Evolutionary conservation across 441 rosid genomes (phyloP).

Genomic region (Gossypium davidsonii): DNA sequence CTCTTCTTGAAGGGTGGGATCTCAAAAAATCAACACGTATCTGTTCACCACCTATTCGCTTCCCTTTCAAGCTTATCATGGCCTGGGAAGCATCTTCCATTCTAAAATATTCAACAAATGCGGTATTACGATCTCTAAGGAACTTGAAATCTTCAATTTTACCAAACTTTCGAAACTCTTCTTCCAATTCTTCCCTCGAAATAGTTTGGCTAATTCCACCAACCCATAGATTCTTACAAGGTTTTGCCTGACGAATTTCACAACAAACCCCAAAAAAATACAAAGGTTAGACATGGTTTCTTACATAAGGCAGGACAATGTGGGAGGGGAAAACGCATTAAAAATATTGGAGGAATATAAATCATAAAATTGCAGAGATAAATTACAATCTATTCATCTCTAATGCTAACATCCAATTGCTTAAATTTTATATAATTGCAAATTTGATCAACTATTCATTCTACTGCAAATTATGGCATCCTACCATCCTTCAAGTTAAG

Average conservation of each 20-base stretch:
- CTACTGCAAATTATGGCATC: background rate
- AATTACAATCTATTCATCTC: background rate
- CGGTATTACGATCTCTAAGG: conserved; percentile 69
- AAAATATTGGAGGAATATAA: background rate
- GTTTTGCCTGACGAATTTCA: conserved; percentile 54
- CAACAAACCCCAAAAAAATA: background rate
- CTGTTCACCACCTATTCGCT: conserved; percentile 66
- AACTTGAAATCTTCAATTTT: conserved; percentile 74
- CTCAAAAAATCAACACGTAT: conserved; percentile 90
- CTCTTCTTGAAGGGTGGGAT: conserved; percentile 61
- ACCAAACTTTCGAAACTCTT: conserved; percentile 74
- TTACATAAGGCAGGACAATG: background rate
- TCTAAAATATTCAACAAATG: conserved; percentile 51
- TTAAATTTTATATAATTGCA: background rate
- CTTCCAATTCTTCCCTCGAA: conserved; percentile 62
- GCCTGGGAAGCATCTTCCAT: conserved; percentile 77
- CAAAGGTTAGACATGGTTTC: background rate
- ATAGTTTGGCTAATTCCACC: conserved; percentile 76
- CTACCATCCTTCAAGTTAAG: conserved; percentile 1
- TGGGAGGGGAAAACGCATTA: background rate
- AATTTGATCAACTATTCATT: background rate
- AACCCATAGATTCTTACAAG: conserved; percentile 77
- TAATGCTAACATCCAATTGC: background rate
- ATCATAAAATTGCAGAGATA: background rate
- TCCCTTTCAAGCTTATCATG: conserved; percentile 73